These are phyloP conservation scores for Calycina herbarum DNA, from an alignment of 2,329 filamentous ascomycete species.

Conservation along the genomic window DNA sequence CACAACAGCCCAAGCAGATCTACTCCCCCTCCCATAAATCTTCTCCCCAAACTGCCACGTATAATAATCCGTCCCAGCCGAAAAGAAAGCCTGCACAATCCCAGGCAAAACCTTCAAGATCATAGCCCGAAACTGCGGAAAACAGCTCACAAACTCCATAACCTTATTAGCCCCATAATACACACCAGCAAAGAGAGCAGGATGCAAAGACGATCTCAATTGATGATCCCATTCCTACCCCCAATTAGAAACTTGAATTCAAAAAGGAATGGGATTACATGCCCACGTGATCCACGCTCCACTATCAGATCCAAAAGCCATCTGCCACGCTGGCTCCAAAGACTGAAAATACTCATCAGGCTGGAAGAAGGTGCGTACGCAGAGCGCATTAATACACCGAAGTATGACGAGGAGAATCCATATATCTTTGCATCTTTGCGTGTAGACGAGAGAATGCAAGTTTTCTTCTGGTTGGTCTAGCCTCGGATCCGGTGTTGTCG, in stretches of 20 bases:
- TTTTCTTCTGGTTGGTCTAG: conserved; percentile 16
- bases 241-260: conserved; percentile 13
- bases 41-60: conserved; percentile 79
- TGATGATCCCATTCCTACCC: conserved; percentile 86
- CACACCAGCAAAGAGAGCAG: conserved; percentile 75
- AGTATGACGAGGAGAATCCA: conserved; percentile 55
- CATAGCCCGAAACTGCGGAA: conserved; percentile 58
- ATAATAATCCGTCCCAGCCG: conserved; percentile 79
- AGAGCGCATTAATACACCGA: conserved; percentile 77
- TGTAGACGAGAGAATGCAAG: conserved; percentile 31
- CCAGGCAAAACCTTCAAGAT: conserved; percentile 73
- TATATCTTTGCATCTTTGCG: conserved; percentile 33
- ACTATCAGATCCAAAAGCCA: conserved; percentile 74
- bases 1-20: conserved; percentile 70
- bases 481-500: background rate
- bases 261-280: conserved; percentile 37
- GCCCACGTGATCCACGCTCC: conserved; percentile 98
- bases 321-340: conserved; percentile 88
- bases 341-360: conserved; percentile 98
- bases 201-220: conserved; percentile 87
- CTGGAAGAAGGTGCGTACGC: conserved; percentile 88
- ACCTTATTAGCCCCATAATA: conserved; percentile 65
- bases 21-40: conserved; percentile 67
- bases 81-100: conserved; percentile 72
- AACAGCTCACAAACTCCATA: conserved; percentile 54